Percentiles rank a stretch among this genome's conserved stretches.
phyloP scores from a whole-genome alignment of 2,329 filamentous ascomycete species.

The Trichoderma gracile region DNA sequence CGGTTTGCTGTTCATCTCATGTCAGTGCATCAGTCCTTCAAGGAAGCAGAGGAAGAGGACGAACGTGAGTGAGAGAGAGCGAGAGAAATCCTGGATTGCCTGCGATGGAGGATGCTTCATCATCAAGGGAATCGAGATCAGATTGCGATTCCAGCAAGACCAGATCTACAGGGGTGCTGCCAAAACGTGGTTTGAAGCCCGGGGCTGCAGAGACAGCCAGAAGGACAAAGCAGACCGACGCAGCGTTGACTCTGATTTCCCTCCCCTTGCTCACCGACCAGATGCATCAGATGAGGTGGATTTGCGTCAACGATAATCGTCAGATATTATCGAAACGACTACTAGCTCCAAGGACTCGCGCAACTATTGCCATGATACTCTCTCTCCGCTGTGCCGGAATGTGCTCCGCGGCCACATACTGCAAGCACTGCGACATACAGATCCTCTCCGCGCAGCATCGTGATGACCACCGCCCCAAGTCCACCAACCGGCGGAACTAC shows the following conservation, averaged over 20 bases:
- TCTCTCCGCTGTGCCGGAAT: not conserved
- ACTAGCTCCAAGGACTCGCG: not conserved
- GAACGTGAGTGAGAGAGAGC: not conserved
- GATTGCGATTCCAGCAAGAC: slow-evolving; percentile 7
- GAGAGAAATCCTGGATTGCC: not conserved
- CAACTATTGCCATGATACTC: not conserved
- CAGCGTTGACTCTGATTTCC: not conserved
- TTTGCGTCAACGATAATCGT: not conserved
- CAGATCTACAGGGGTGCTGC: slow-evolving; percentile 7
- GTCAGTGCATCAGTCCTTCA: not conserved
- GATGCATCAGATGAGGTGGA: slow-evolving; percentile 1
- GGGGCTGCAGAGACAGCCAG: not conserved
- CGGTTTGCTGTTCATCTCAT: slow-evolving; percentile 17
- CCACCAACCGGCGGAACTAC: not conserved
- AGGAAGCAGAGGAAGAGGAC: not conserved
- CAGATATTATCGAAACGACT: not conserved
- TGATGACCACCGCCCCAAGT: not conserved
- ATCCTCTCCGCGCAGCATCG: not conserved
- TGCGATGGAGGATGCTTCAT: not conserved
- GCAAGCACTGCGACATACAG: not conserved
- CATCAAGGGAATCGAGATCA: slow-evolving; percentile 11
- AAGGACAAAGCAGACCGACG: not conserved
- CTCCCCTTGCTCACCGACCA: not conserved
- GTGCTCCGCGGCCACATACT: not conserved
- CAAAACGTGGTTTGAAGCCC: not conserved